phyloP scores from a whole-genome alignment of 345 rosid genomes.

The Dipteronia sinensis region DNA sequence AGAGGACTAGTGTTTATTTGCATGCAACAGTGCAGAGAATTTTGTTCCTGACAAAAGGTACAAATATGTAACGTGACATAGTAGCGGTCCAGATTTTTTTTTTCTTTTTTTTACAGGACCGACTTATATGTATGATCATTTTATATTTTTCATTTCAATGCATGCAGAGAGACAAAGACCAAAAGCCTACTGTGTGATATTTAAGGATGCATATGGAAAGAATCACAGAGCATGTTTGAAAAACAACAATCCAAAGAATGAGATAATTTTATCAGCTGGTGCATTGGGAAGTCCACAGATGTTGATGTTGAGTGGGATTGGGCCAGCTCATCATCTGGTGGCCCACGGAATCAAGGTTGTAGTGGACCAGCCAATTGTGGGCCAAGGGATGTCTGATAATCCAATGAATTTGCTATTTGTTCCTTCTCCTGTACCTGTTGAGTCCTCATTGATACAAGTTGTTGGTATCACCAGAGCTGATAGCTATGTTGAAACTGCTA shows the following conservation, averaged over 20 bases:
- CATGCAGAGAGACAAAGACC: constrained; percentile 41
- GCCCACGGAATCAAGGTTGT: constrained; percentile 49
- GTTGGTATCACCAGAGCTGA: constrained; percentile 61
- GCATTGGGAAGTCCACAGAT: constrained; percentile 88
- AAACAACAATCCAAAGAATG: constrained; percentile 36
- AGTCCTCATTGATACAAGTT: constrained; percentile 59
- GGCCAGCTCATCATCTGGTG: constrained; percentile 56
- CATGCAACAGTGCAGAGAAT: constrained; percentile 71
- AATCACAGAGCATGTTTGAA: constrained; percentile 48
- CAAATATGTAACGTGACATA: no score
- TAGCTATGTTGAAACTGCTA: constrained; percentile 60
- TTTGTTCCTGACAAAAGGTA: constrained; percentile 46
- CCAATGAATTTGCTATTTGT: constrained; percentile 67
- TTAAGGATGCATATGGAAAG: constrained; percentile 47
- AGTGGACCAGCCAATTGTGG: constrained; percentile 67
- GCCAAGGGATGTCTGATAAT: constrained; percentile 82
- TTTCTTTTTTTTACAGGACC: no score
- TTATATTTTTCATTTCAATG: no score
- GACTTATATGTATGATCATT: no score
- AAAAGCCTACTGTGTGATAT: constrained; percentile 70
- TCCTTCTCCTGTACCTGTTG: constrained; percentile 68
- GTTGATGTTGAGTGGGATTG: constrained; percentile 80
- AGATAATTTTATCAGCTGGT: constrained; percentile 72
- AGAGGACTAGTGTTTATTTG: constrained; percentile 47
- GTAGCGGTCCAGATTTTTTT: no score